These are phyloP conservation scores for Pugionium cornutum DNA, from an alignment of 345 rosid genomes.

Conservation along the genomic window DNA sequence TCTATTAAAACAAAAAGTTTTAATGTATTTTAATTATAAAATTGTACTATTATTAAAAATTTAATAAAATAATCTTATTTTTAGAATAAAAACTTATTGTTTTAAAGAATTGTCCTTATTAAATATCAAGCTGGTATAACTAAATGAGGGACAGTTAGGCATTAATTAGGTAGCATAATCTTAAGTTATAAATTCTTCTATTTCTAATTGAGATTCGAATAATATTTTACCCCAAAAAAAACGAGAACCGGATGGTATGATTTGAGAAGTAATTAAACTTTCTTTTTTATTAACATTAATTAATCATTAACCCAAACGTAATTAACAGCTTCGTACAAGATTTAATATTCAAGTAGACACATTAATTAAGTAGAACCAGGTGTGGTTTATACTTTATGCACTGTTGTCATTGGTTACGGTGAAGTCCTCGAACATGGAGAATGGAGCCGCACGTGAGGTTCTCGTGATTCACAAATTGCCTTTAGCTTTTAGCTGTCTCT, in stretches of 20 bases:
- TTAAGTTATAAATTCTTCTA: constrained; percentile 14
- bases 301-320: constrained; percentile 7
- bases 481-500: constrained; percentile 39
- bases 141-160: constrained; percentile 34
- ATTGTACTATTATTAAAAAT: too few relatives aligned
- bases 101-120: too few relatives aligned
- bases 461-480: constrained; percentile 72
- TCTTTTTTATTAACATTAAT: neutral
- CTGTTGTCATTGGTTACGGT: constrained; percentile 32
- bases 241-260: constrained; percentile 40
- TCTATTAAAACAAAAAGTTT: too few relatives aligned
- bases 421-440: constrained; percentile 48
- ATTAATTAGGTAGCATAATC: constrained; percentile 37
- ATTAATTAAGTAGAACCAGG: constrained; percentile 29
- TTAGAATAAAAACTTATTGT: too few relatives aligned
- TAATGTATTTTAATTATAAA: too few relatives aligned
- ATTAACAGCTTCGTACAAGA: constrained; percentile 8
- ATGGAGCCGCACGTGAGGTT: constrained; percentile 83
- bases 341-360: constrained; percentile 23
- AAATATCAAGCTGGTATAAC: constrained; percentile 27
- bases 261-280: constrained; percentile 5
- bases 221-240: constrained; percentile 6
- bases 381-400: constrained; percentile 31
- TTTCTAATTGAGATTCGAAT: constrained; percentile 21
- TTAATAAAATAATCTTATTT: too few relatives aligned